Percentiles rank a stretch among this genome's conserved stretches.
Evolutionary conservation across 768 basidiomycete genomes (phyloP).

Genomic region (Pilatotrama ljubarskyi): DNA sequence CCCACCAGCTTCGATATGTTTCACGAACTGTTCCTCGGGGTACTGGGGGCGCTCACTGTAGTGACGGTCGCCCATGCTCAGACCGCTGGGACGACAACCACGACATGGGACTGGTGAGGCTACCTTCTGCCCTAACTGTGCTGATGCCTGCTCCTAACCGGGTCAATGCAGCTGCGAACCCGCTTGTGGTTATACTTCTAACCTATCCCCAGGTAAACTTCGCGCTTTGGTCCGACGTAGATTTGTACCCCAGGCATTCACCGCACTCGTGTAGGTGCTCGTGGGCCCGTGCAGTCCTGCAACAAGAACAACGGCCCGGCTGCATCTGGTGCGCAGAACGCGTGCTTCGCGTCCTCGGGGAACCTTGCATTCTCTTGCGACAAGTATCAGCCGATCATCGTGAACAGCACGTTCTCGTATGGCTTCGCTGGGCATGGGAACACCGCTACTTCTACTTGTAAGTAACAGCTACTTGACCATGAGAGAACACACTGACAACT

Average conservation of each 20-base stretch:
- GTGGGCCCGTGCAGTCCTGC: slow-evolving; percentile 20
- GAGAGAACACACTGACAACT: background rate
- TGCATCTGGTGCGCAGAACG: slow-evolving; percentile 17
- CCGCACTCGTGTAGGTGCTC: slow-evolving; percentile 19
- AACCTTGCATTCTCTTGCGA: slow-evolving; percentile 21
- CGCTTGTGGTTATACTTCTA: slow-evolving; percentile 17
- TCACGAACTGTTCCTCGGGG: background rate
- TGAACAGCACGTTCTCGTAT: slow-evolving; percentile 22
- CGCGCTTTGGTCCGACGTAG: too few species aligned
- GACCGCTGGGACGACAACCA: slow-evolving; percentile 19
- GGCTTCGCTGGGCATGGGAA: slow-evolving; percentile 23
- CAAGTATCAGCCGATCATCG: slow-evolving; percentile 24
- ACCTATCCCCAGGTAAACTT: slow-evolving; percentile 8
- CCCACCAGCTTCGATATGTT: background rate
- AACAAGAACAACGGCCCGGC: slow-evolving; percentile 16
- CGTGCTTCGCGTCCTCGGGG: slow-evolving; percentile 22
- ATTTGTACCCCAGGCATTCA: too few species aligned
- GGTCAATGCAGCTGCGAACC: slow-evolving; percentile 11
- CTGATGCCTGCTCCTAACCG: background rate
- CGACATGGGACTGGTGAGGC: slow-evolving; percentile 18
- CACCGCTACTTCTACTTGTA: slow-evolving; percentile 20
- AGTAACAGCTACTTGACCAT: background rate
- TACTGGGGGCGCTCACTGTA: background rate
- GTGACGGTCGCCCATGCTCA: background rate
- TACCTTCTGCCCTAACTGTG: background rate